These are phyloP conservation scores for Fusarium sp. DNA, from an alignment of 2,329 filamentous ascomycete genomes.

Conservation along the genomic window DNA sequence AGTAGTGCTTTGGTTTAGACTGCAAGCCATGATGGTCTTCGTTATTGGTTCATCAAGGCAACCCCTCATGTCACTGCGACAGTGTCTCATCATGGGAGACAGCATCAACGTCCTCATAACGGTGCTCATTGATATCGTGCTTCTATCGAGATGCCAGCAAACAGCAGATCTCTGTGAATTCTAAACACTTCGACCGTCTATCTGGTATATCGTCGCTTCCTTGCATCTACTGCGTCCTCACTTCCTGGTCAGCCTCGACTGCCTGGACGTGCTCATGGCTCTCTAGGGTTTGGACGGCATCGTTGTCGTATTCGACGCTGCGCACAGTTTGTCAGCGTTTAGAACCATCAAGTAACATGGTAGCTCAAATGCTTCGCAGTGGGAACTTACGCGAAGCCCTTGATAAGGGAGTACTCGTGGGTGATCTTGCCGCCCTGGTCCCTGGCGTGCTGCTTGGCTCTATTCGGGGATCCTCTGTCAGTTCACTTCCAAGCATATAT, in stretches of 20 bases:
- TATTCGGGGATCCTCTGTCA: slow-evolving; percentile 49
- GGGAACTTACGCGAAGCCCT: slow-evolving; percentile 85
- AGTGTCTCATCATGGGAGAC: background rate
- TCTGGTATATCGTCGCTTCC: background rate
- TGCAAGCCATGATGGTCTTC: background rate
- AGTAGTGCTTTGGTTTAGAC: no score
- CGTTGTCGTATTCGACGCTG: slow-evolving; percentile 80
- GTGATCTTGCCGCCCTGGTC: slow-evolving; percentile 86
- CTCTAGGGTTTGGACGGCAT: slow-evolving; percentile 73
- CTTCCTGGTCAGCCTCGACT: slow-evolving; percentile 79
- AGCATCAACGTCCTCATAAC: background rate
- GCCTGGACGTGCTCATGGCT: slow-evolving; percentile 76
- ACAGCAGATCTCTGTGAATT: slow-evolving; percentile 25
- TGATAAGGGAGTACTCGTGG: slow-evolving; percentile 88
- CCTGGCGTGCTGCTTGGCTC: slow-evolving; percentile 80
- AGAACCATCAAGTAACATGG: background rate
- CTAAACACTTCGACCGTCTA: slow-evolving; percentile 18
- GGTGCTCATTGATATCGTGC: background rate
- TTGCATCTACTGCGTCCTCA: slow-evolving; percentile 74
- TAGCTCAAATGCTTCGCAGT: background rate
- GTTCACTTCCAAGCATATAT: background rate
- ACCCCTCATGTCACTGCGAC: background rate
- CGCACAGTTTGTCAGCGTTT: background rate
- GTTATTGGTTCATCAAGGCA: background rate
- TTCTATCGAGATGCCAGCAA: slow-evolving; percentile 20